These are phyloP conservation scores for Blepharisma stoltei DNA, from an alignment of 73 alveolate genomes.

Conservation along the genomic window DNA sequence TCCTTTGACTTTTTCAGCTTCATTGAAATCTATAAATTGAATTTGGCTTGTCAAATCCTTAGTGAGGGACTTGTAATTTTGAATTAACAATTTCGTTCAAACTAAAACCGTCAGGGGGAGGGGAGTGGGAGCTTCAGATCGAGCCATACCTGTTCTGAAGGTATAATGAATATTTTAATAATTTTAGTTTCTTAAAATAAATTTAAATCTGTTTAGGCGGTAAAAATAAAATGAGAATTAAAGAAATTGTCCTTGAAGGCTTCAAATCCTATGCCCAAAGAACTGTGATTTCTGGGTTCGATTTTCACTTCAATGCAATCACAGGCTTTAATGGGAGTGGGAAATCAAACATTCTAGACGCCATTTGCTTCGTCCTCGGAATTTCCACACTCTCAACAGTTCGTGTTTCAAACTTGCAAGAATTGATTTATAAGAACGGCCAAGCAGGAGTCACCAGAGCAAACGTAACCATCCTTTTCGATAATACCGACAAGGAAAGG, in stretches of 20 bases:
- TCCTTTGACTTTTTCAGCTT: no score
- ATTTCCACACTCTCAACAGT: constrained; percentile 75
- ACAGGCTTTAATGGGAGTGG: constrained; percentile 99
- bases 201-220: no score
- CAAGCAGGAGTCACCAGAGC: constrained; percentile 98
- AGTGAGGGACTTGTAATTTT: no score
- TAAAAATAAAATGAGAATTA: constrained; percentile 69
- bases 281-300: constrained; percentile 85
- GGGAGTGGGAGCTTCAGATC: no score
- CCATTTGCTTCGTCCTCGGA: constrained; percentile 92
- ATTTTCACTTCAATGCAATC: constrained; percentile 97
- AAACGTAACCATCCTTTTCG: constrained; percentile 93
- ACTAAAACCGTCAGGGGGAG: no score
- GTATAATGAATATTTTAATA: no score
- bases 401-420: constrained; percentile 92
- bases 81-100: no score
- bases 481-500: constrained; percentile 83
- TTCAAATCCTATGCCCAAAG: constrained; percentile 88
- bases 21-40: no score
- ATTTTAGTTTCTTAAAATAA: no score
- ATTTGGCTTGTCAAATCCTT: no score
- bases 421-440: constrained; percentile 97
- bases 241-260: constrained; percentile 83
- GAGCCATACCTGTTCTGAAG: no score
- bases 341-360: constrained; percentile 96